Percentiles rank a stretch among this genome's conserved stretches.
These are phyloP conservation scores for Bifiguratus adelaidae DNA, from an alignment of 192 early-diverging fungal genomes.

Conservation along the genomic window DNA sequence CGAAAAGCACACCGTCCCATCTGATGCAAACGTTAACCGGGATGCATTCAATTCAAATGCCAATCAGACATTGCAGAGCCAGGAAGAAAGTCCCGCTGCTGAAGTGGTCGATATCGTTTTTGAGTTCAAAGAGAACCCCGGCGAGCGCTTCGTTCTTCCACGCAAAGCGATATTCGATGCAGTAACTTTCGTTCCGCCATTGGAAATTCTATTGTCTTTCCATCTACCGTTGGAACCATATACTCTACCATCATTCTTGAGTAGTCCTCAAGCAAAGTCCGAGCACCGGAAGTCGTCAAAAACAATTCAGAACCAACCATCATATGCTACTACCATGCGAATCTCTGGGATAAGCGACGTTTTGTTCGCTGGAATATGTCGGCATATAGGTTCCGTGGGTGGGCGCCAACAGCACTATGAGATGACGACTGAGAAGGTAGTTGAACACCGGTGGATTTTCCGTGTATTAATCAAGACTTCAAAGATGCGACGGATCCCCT, in stretches of 20 bases:
- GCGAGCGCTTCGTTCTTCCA: constrained; percentile 38
- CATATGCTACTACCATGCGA: constrained; percentile 12
- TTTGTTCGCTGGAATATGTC: constrained; percentile 1
- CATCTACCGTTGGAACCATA: constrained; percentile 7
- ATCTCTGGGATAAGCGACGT: not conserved
- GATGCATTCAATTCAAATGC: too few relatives aligned
- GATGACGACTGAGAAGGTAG: constrained; percentile 13
- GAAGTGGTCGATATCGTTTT: constrained; percentile 42
- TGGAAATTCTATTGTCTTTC: constrained; percentile 16
- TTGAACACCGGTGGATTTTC: not conserved
- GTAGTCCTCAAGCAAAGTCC: not conserved
- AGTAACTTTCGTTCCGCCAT: constrained; percentile 5
- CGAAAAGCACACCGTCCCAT: too few relatives aligned
- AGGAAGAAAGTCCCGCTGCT: too few relatives aligned
- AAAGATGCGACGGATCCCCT: not conserved
- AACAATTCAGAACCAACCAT: not conserved
- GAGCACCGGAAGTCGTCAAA: not conserved
- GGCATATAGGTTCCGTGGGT: not conserved
- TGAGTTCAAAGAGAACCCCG: constrained; percentile 42
- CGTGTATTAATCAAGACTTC: not conserved
- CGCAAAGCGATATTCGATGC: constrained; percentile 36
- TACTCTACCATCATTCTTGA: constrained; percentile 5
- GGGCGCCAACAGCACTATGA: constrained; percentile 1
- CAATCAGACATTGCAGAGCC: too few relatives aligned
- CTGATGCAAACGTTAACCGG: too few relatives aligned